Conservation (phyloP, 257 asterid genomes). For the Primulina huaijiensis region DNA sequence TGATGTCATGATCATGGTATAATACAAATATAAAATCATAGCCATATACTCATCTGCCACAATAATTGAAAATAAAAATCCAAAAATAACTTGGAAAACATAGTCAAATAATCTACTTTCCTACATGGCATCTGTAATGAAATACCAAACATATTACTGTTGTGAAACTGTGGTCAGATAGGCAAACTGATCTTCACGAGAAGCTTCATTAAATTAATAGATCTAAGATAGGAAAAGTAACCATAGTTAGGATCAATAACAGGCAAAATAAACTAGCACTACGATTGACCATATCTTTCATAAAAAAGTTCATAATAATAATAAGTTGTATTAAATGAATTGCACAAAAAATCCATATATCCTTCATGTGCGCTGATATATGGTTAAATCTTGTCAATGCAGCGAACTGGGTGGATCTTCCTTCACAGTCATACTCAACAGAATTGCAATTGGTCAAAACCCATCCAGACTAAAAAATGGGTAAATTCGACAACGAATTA, state of each 20-base stretch:
- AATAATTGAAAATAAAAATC: neutral
- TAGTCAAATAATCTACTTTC: neutral
- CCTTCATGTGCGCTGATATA: too few species aligned
- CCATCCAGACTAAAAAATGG: neutral
- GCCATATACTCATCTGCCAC: neutral
- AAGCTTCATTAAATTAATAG: constrained; percentile 12
- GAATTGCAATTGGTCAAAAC: neutral
- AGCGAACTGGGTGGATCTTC: too few species aligned
- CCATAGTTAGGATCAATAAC: too few species aligned
- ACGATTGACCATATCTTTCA: neutral
- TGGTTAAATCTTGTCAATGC: too few species aligned
- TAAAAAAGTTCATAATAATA: neutral
- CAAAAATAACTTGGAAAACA: neutral
- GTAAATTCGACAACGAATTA: neutral
- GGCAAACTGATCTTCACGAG: neutral
- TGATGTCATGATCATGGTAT: constrained; percentile 1
- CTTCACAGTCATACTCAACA: too few species aligned
- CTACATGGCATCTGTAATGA: neutral
- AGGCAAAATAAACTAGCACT: neutral
- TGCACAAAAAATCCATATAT: too few species aligned
- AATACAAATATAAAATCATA: neutral
- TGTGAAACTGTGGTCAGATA: neutral
- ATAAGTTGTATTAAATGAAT: too few species aligned
- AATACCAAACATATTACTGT: neutral
- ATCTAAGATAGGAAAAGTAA: neutral